Percentiles rank a stretch among this genome's conserved stretches.
Conservation (phyloP, 2,329 filamentous ascomycete genomes). For the Nothophoma quercina region DNA sequence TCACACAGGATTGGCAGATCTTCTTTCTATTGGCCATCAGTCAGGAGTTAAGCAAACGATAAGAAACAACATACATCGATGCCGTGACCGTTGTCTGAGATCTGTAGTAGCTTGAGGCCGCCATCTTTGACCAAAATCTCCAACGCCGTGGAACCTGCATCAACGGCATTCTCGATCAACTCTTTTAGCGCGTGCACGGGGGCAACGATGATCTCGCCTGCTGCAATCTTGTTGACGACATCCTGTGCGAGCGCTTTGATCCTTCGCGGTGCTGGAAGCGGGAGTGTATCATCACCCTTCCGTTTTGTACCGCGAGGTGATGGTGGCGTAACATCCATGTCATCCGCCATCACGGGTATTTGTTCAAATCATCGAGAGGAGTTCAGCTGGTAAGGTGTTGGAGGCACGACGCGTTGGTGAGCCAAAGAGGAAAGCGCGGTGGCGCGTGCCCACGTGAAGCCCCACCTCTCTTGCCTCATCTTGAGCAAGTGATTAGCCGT, state of each 20-base stretch:
- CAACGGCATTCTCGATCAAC: slow-evolving; percentile 94
- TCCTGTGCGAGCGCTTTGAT: slow-evolving; percentile 84
- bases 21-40: slow-evolving; percentile 69
- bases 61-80: slow-evolving; percentile 73
- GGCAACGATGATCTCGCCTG: slow-evolving; percentile 97
- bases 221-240: slow-evolving; percentile 98
- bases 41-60: neutral
- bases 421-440: slow-evolving; percentile 19
- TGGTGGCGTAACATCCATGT: slow-evolving; percentile 37
- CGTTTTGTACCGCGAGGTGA: slow-evolving; percentile 47
- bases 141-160: slow-evolving; percentile 91
- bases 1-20: slow-evolving; percentile 93
- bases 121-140: slow-evolving; percentile 95
- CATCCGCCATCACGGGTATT: slow-evolving; percentile 33
- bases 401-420: slow-evolving; percentile 14
- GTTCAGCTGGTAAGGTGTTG: slow-evolving; percentile 11
- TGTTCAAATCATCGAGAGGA: neutral
- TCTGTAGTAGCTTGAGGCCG: slow-evolving; percentile 91
- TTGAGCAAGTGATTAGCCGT: slow-evolving; percentile 6
- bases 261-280: slow-evolving; percentile 50
- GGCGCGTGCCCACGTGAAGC: slow-evolving; percentile 24
- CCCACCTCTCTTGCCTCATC: slow-evolving; percentile 11
- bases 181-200: slow-evolving; percentile 97
- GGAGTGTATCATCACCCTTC: slow-evolving; percentile 44
- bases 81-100: slow-evolving; percentile 95